phyloP scores from a whole-genome alignment of 2,329 filamentous ascomycete genomes.

The Diaporthe ampelina region DNA sequence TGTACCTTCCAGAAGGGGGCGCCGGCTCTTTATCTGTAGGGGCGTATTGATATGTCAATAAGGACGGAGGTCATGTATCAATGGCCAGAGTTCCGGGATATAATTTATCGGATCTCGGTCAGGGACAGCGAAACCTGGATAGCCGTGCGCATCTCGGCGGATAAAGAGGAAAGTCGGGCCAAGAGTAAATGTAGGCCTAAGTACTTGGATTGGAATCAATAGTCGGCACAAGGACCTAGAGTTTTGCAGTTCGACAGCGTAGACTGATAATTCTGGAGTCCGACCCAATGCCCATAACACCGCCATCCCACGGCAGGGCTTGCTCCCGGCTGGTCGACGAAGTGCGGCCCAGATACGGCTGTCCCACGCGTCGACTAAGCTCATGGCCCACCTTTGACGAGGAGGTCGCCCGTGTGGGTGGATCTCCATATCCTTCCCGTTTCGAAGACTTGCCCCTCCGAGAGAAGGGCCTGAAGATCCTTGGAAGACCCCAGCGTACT shows the following conservation, averaged over 20 bases:
- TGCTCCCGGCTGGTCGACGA: not conserved
- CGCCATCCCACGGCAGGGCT: not conserved
- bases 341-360: not conserved
- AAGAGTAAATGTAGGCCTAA: not conserved
- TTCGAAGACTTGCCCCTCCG: conserved; percentile 1
- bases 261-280: not conserved
- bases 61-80: not conserved
- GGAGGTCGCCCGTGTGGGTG: not conserved
- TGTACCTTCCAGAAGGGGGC: not conserved
- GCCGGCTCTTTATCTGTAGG: not conserved
- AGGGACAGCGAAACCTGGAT: not conserved
- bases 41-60: not conserved
- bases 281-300: no score
- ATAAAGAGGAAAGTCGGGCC: not conserved
- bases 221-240: not conserved
- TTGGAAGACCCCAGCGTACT: not conserved
- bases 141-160: not conserved
- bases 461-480: conserved; percentile 3
- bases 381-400: not conserved
- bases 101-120: not conserved
- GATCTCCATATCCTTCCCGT: conserved; percentile 7
- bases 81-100: not conserved
- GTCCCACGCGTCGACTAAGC: not conserved
- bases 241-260: not conserved
- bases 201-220: not conserved